Base-by-base conservation (phyloP, 2,329 filamentous ascomycete genomes). In the Akanthomyces lecanii region DNA sequence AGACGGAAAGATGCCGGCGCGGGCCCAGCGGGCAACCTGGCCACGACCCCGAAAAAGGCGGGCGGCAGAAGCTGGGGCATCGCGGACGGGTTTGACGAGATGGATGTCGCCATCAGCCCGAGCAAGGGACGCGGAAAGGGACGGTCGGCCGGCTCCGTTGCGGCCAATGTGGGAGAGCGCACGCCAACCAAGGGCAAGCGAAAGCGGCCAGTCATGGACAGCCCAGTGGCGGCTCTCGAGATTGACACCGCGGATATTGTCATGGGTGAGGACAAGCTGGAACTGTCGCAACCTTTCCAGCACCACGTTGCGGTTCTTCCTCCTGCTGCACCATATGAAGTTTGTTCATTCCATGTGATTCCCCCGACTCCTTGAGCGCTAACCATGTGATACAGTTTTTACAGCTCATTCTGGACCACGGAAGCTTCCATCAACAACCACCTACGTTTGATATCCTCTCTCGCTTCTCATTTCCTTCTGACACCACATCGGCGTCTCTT, bases 31-130 rank as follows among this genome's bases (percentile, higher is more conserved):
- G 68, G 69, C 4, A 76, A 72, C 59, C 75, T 77, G 0, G 71
- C 76, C 0, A 81, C 78, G 1, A 91, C 89, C 0, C 87, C 88
- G 2, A 90, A 82, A 69, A 88, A 85, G 71, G 71, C 76, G 5
- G 62, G 62, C 5, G 62, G 1, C 74, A 80, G 33, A 86, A 82
- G 71, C 1, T 84, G 84, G 75, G 79, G 82, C 1, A 77, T 89
- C 56, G 83, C 89, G 1, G 91, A 95, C 74, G 91, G 91, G 0
- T 95, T 95, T 69, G 89, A 93, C 64, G 86, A 91, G 64, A 78
- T 85, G 66, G 84, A 86, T 65, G 78, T 85, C 61, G 77, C 79
- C 8, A 71, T 74, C 5, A 86, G 84, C 62, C 84, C 84, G 0
- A 81, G 75, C 69, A 85, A 83, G 67, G 78, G 77, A 0, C 77